A percentile compares a stretch with the other conserved stretches of the same genome.
These are phyloP conservation scores for Euryodendron excelsum DNA, from an alignment of 148 eudicot species.

Conservation along the genomic window DNA sequence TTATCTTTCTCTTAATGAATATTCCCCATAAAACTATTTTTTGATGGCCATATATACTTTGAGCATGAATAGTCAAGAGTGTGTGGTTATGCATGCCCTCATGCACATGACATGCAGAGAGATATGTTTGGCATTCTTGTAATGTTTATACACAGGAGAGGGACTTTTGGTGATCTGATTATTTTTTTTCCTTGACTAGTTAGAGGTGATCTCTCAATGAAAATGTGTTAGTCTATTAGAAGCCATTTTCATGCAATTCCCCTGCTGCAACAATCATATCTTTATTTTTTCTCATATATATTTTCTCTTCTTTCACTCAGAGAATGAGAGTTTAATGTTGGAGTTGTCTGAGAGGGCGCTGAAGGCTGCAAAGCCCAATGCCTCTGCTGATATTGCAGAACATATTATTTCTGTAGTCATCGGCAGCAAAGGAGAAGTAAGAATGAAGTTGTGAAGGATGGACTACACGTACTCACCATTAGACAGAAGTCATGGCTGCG, in stretches of 20 bases:
- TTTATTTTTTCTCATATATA: too few species aligned
- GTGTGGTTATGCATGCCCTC: not conserved
- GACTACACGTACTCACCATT: not conserved
- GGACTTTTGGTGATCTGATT: too few species aligned
- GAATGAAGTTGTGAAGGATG: not conserved
- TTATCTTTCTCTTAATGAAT: too few species aligned
- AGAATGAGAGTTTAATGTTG: conserved; percentile 38
- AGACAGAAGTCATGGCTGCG: not conserved
- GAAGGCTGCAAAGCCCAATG: conserved; percentile 60
- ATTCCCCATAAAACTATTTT: too few species aligned
- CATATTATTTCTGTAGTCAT: conserved; percentile 33
- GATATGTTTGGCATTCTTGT: too few species aligned
- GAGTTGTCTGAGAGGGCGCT: conserved; percentile 59
- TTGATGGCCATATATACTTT: too few species aligned
- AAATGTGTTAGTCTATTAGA: too few species aligned
- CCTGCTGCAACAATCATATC: not conserved
- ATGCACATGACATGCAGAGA: not conserved
- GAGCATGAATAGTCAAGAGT: not conserved
- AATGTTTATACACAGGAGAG: not conserved
- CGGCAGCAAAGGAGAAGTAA: too few species aligned
- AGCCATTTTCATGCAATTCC: too few species aligned
- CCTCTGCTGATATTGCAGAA: conserved; percentile 53
- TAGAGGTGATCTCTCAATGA: too few species aligned
- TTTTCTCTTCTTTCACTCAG: conserved; percentile 20
- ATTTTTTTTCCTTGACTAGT: not conserved